Conservation (phyloP, 306 rosid genomes). For the Medicago arabica region DNA sequence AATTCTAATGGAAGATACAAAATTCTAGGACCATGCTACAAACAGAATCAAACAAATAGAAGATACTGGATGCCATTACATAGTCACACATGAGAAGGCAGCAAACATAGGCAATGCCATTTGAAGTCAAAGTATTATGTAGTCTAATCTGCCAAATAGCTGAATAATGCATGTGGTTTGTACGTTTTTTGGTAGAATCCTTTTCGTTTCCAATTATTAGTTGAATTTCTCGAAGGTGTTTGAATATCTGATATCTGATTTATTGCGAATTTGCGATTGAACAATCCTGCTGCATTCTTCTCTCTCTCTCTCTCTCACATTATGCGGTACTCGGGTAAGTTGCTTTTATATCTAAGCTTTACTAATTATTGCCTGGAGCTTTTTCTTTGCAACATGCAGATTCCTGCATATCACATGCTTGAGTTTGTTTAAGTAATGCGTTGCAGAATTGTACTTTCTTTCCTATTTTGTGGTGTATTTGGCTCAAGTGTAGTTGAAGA, state of each 20-base stretch:
- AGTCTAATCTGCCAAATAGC: slow-evolving; percentile 3
- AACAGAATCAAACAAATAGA: slow-evolving; percentile 7
- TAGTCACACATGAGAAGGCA: neutral
- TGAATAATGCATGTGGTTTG: slow-evolving; percentile 15
- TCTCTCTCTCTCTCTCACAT: slow-evolving; percentile 38
- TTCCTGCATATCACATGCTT: slow-evolving; percentile 8
- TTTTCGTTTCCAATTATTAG: neutral
- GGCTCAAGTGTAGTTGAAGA: slow-evolving; percentile 5
- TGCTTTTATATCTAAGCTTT: slow-evolving; percentile 29
- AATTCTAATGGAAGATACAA: slow-evolving; percentile 1
- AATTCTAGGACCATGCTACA: slow-evolving; percentile 3
- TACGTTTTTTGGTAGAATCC: neutral
- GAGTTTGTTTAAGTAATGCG: neutral
- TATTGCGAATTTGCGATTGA: slow-evolving; percentile 10
- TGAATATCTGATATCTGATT: slow-evolving; percentile 11
- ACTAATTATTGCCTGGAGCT: slow-evolving; percentile 36
- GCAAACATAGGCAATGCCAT: slow-evolving; percentile 5
- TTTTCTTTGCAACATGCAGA: slow-evolving; percentile 25
- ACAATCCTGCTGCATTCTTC: slow-evolving; percentile 3
- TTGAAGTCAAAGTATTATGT: neutral
- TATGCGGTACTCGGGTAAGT: slow-evolving; percentile 90
- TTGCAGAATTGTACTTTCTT: slow-evolving; percentile 8
- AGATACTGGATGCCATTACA: slow-evolving; percentile 2
- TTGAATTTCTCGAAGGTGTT: slow-evolving; percentile 18
- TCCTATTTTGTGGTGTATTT: slow-evolving; percentile 28